phyloP scores from a whole-genome alignment of 345 rosid genomes.

The Brassica rapa region DNA sequence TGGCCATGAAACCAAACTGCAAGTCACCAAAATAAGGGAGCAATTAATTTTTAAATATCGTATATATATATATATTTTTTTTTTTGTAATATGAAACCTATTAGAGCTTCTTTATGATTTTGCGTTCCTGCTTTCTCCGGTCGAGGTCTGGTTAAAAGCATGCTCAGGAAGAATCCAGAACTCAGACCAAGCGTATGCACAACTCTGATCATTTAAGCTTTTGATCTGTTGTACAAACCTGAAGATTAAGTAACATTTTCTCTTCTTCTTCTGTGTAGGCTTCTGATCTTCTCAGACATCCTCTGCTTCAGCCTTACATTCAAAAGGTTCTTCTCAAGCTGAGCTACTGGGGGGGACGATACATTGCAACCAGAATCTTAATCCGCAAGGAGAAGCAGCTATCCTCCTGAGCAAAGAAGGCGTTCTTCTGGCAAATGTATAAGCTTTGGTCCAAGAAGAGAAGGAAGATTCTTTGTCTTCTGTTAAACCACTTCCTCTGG shows the following conservation, averaged over 20 bases:
- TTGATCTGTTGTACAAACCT: constrained; percentile 1
- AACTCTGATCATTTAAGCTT: constrained; percentile 13
- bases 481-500: too few relatives aligned
- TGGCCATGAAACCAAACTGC: too few relatives aligned
- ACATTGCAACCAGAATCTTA: constrained; percentile 58
- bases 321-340: constrained; percentile 69
- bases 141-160: constrained; percentile 92
- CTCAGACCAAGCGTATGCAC: constrained; percentile 86
- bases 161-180: constrained; percentile 99
- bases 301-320: constrained; percentile 80
- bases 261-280: constrained; percentile 57
- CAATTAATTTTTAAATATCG: constrained; percentile 11
- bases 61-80: constrained; percentile 26
- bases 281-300: constrained; percentile 77
- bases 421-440: constrained; percentile 57
- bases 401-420: constrained; percentile 51
- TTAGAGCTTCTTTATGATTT: constrained; percentile 5
- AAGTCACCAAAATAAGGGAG: too few relatives aligned
- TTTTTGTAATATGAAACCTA: background rate
- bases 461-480: too few relatives aligned
- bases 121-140: constrained; percentile 43
- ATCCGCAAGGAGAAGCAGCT: constrained; percentile 58
- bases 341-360: constrained; percentile 66
- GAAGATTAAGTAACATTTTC: background rate
- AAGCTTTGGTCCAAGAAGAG: constrained; percentile 67